Evolutionary conservation across 257 asterid species (phyloP), one percentile per base, ranked within the genome.

Genomic region (Osmanthus fragrans): DNA sequence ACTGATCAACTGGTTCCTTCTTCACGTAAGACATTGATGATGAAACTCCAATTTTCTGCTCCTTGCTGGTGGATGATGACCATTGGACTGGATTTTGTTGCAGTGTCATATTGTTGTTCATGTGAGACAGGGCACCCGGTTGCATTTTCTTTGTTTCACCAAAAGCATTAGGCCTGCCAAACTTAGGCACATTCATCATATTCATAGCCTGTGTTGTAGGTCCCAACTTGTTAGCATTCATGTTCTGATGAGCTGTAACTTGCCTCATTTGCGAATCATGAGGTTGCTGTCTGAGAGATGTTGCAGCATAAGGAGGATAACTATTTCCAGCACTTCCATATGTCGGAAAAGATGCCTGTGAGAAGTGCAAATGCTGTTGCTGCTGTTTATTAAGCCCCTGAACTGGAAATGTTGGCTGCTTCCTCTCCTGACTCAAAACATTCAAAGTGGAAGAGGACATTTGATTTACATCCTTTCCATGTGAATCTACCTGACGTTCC

Each of bases 361-460:
- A 58, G 86, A 89, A 87, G 79, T 87, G 96, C 82, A 86, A 75
- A 74, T 89, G 96, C 72, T 83, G 85, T 51, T 77, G 82, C 70
- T 88, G 97, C 86, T 84, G 96, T 85, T 92, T 94, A 79, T 86
- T 91, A 76, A 86, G 82, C 76, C 92, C 96, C 83, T 87, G 96
- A 19, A 86, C 29, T 72, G 91, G 89, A 70, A 82, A 89, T 71
- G 88, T 42, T 7, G 95, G 84, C 72, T 86, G 90, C 85, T 88
- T 92, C 86, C 96, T 87, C 34, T 90, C 96, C 80, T 88, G 96
- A 78, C 71, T 83, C 72, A 86, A 75, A 82, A 87, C 86, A 76
- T 69, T 80, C 70, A 86, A 82, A 84, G 84, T 71, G 63, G 91
- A 75, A 70, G 85, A 70, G 58, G 88, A 51, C 80, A 86, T 80